Percentiles rank a stretch among this genome's conserved stretches.
These are phyloP conservation scores for Pleurotus salmoneostramineus DNA, from an alignment of 768 basidiomycete species.

Conservation along the genomic window DNA sequence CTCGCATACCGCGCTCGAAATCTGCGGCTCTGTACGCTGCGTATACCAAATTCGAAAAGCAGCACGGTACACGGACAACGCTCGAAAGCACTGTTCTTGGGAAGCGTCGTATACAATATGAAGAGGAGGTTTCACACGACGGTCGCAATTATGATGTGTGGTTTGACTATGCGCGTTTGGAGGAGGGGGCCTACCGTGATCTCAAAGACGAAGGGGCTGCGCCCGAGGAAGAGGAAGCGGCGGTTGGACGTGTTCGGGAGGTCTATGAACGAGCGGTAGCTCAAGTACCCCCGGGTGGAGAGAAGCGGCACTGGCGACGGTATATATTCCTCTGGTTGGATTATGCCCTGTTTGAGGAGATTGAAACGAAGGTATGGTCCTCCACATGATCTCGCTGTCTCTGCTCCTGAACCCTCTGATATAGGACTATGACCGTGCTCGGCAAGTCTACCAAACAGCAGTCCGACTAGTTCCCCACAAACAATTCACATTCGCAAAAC, in stretches of 20 bases:
- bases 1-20: slow-evolving; percentile 88
- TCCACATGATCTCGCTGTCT: not conserved
- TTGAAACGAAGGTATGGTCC: slow-evolving; percentile 76
- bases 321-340: slow-evolving; percentile 93
- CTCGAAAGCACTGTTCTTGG: slow-evolving; percentile 94
- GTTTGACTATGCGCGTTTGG: slow-evolving; percentile 94
- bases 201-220: slow-evolving; percentile 73
- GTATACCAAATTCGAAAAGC: slow-evolving; percentile 98
- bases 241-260: slow-evolving; percentile 73
- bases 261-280: slow-evolving; percentile 95
- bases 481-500: slow-evolving; percentile 94
- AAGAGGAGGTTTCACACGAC: slow-evolving; percentile 91
- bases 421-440: slow-evolving; percentile 79
- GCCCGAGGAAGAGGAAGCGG: slow-evolving; percentile 62
- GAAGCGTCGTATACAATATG: slow-evolving; percentile 97
- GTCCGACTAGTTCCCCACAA: slow-evolving; percentile 91
- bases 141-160: slow-evolving; percentile 95
- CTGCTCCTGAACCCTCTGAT: slow-evolving; percentile 4
- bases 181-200: slow-evolving; percentile 82
- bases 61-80: slow-evolving; percentile 84
- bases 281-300: slow-evolving; percentile 89
- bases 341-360: slow-evolving; percentile 96
- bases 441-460: slow-evolving; percentile 92
- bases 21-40: slow-evolving; percentile 84
- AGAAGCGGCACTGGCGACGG: slow-evolving; percentile 89